A percentile compares a stretch with the other conserved stretches of the same genome.
These are phyloP conservation scores for Saccharomyces hybrid DNA, from an alignment of 1,139 yeast genomes.

Conservation along the genomic window DNA sequence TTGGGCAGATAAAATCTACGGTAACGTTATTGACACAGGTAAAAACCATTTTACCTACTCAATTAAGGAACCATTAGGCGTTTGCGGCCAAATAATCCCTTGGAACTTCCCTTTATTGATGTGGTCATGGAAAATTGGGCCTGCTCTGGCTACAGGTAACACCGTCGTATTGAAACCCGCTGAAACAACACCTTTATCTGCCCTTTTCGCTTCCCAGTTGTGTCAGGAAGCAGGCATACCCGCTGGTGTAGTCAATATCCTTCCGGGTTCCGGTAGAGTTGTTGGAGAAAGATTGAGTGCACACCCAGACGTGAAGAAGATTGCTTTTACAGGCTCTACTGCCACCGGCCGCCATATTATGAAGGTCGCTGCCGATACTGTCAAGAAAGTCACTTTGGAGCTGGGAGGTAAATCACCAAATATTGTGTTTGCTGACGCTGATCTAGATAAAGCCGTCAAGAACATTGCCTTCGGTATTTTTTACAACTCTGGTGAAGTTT, in stretches of 20 bases:
- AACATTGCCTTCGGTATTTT: slow-evolving; percentile 43
- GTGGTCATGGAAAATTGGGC: slow-evolving; percentile 77
- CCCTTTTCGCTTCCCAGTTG: slow-evolving; percentile 55
- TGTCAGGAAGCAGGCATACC: slow-evolving; percentile 72
- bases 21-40: slow-evolving; percentile 55
- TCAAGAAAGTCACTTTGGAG: slow-evolving; percentile 71
- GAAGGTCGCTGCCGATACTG: slow-evolving; percentile 57
- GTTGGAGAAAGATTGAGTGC: slow-evolving; percentile 53
- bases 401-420: slow-evolving; percentile 65
- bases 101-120: slow-evolving; percentile 83
- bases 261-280: slow-evolving; percentile 61
- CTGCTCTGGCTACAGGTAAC: slow-evolving; percentile 78
- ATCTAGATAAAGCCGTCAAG: slow-evolving; percentile 44
- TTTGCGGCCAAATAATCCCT: slow-evolving; percentile 77
- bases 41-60: slow-evolving; percentile 45
- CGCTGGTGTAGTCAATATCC: slow-evolving; percentile 67
- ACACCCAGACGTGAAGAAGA: slow-evolving; percentile 58
- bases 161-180: slow-evolving; percentile 76
- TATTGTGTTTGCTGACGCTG: slow-evolving; percentile 53
- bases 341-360: slow-evolving; percentile 69
- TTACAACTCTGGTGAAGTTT: slow-evolving; percentile 65
- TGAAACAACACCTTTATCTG: slow-evolving; percentile 76
- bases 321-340: slow-evolving; percentile 86
- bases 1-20: slow-evolving; percentile 67
- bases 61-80: slow-evolving; percentile 60